These are phyloP conservation scores for Excoecaria cochinchinensis DNA, from an alignment of 345 rosid species.

Conservation along the genomic window DNA sequence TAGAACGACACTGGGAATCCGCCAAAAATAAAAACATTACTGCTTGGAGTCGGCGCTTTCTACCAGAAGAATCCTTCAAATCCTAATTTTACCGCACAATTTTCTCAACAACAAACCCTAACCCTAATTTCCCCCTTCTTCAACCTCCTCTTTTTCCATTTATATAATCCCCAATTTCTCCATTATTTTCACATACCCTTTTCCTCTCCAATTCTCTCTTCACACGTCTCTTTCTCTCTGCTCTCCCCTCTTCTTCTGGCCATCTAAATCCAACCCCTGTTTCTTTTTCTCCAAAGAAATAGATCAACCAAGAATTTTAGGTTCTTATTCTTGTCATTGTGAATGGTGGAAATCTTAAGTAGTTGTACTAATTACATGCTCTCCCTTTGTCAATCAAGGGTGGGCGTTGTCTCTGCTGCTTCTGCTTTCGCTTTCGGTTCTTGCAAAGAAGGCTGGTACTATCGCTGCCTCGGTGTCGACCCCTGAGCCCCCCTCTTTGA, in stretches of 20 bases:
- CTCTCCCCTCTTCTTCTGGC: neutral
- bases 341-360: slow-evolving; percentile 91
- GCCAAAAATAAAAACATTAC: too few relatives aligned
- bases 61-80: too few relatives aligned
- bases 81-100: too few relatives aligned
- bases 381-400: slow-evolving; percentile 80
- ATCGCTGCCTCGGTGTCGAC: slow-evolving; percentile 95
- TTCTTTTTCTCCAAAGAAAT: neutral
- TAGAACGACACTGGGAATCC: too few relatives aligned
- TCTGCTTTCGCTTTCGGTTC: slow-evolving; percentile 83
- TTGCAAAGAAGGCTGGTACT: slow-evolving; percentile 99
- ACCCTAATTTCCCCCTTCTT: too few relatives aligned
- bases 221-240: too few relatives aligned
- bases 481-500: slow-evolving; percentile 41
- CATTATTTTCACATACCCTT: too few relatives aligned
- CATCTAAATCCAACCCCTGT: too few relatives aligned
- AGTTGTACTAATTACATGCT: slow-evolving; percentile 57
- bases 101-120: too few relatives aligned
- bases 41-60: too few relatives aligned
- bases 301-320: slow-evolving; percentile 8
- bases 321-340: slow-evolving; percentile 39
- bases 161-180: neutral
- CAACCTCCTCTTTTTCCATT: neutral
- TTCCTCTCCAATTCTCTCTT: neutral
- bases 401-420: slow-evolving; percentile 58